phyloP scores from a whole-genome alignment of 148 eudicot species.

The Rhododendron griersonianum region DNA sequence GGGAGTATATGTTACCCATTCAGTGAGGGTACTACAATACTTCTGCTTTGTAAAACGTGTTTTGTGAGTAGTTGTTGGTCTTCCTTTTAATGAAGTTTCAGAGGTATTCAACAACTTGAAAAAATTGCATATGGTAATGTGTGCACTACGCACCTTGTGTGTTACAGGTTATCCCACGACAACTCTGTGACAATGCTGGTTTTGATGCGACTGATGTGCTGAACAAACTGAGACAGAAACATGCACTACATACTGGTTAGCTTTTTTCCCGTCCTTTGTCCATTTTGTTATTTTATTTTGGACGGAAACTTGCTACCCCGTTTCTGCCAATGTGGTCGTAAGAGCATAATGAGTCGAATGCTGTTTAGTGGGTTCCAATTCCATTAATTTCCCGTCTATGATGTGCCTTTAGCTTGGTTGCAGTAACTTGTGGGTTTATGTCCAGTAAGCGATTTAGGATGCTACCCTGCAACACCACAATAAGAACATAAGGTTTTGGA shows the following conservation, averaged over 20 bases:
- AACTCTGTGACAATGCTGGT: conserved; percentile 98
- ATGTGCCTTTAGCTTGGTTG: background rate
- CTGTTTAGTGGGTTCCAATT: background rate
- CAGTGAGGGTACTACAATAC: background rate
- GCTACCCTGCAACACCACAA: background rate
- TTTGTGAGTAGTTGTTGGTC: background rate
- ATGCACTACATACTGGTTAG: conserved; percentile 86
- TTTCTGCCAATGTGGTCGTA: background rate
- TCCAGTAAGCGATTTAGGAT: background rate
- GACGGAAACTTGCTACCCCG: background rate
- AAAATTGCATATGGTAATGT: background rate
- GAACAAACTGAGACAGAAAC: conserved; percentile 94
- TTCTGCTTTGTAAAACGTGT: background rate
- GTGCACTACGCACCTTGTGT: background rate
- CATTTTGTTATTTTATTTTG: background rate
- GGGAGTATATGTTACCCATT: background rate
- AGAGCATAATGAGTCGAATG: background rate
- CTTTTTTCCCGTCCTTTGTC: background rate
- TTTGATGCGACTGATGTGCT: conserved; percentile 99
- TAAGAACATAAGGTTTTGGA: background rate
- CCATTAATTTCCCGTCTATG: background rate
- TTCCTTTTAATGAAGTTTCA: background rate
- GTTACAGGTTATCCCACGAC: conserved; percentile 90
- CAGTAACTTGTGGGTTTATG: background rate
- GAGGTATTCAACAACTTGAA: background rate